These are phyloP conservation scores for Effrenium voratum DNA, from an alignment of 73 alveolate genomes.

Conservation along the genomic window DNA sequence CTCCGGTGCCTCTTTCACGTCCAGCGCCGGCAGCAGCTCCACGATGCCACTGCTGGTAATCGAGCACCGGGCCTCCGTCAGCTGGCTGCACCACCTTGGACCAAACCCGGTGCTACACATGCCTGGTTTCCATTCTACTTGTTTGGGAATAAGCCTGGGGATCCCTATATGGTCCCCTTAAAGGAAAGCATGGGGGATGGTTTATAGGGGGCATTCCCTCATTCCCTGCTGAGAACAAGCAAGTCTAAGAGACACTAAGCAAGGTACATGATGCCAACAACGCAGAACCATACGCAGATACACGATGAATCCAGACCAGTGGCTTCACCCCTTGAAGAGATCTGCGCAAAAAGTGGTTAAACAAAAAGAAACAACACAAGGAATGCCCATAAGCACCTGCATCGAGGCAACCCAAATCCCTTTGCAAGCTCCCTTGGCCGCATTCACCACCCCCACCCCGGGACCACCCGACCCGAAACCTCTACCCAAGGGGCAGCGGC, in stretches of 20 bases:
- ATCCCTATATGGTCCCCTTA: not conserved
- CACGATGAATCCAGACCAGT: no score
- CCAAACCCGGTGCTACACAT: no score
- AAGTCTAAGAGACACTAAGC: not conserved
- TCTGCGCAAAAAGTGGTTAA: not conserved
- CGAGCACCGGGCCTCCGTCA: not conserved
- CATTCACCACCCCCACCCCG: not conserved
- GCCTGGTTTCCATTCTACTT: no score
- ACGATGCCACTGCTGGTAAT: conserved; percentile 43
- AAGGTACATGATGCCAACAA: not conserved
- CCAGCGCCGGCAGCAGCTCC: conserved; percentile 5
- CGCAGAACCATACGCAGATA: no score
- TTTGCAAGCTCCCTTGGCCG: not conserved
- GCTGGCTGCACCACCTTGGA: conserved; percentile 51
- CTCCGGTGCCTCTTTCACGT: not conserved
- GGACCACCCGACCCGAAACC: not conserved
- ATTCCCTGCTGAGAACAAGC: not conserved
- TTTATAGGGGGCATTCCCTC: not conserved
- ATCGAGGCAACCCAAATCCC: not conserved
- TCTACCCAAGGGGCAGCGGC: no score
- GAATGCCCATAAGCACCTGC: not conserved
- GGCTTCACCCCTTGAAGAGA: not conserved
- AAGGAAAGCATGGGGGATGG: not conserved
- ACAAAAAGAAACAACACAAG: not conserved
- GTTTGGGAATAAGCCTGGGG: no score